Base-by-base conservation (phyloP, 345 rosid genomes). In the Garcia nutans region DNA sequence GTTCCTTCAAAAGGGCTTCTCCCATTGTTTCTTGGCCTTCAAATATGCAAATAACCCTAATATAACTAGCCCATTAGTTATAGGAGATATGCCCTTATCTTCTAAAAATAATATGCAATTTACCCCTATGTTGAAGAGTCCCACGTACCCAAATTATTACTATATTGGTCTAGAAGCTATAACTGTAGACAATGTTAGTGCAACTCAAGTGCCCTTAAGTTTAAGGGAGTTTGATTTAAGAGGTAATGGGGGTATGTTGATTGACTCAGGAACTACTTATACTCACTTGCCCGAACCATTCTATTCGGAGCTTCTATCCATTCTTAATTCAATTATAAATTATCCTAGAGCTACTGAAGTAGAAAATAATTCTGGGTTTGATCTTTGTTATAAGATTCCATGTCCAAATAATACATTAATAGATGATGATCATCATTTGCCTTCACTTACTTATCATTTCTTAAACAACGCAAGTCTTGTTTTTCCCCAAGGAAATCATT, bases 231-330 rank as follows among this genome's bases (percentile, higher is more conserved):
- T 92, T 67, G 97, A 92, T 81, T 87, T 90, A 55, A 77, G 61
- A 42, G 97, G 98, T 41, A 92, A 92, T 71, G 96, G 98, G 4
- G 97, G 98, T 19, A 74, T 94, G 84, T 54, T 92, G 84, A 84
- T 94, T 6, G 98, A 94, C 77, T 94, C 96, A 2, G 94, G 98
- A 74, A 92, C 96, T 0, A 92, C 97, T 26, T 92, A 92, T 77
- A 92, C 98, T 42, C 97, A 92, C 78, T 80, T 92, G 3, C 96
- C 96, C 0, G 80, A 88, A 55, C 92, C 96, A 3, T 80, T 88
- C 70, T 92, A 92, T 78, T 88, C 96, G 2, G 79, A 87, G 63
- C 80, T 94, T 37, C 90, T 91, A 69, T 79, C 86, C 10, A 19
- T 81, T 52, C 84, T 94, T 62, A 80, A 87, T 45, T 78, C 88